Conservation (phyloP, 495 filamentous ascomycete species). For the Xylaria flabelliformis region DNA sequence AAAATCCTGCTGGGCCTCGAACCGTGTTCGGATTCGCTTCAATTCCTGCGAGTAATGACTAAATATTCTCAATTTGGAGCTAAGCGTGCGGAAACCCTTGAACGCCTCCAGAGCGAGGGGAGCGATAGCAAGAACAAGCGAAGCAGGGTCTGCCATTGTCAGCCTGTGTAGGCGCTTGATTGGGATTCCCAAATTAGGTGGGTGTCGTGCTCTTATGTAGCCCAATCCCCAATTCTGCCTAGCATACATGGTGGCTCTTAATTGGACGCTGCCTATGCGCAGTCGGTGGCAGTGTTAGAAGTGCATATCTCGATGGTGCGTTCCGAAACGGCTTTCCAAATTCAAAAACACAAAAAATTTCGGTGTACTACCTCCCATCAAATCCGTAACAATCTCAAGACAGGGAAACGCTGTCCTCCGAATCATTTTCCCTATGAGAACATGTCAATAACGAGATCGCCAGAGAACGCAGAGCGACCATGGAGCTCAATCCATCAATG, state of each 20-base stretch:
- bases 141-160: background rate
- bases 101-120: background rate
- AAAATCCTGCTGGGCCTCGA: background rate
- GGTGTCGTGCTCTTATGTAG: constrained; percentile 1
- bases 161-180: background rate
- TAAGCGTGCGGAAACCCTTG: background rate
- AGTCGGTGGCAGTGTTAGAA: background rate
- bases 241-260: background rate
- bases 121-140: background rate
- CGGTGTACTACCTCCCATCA: background rate
- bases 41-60: background rate
- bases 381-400: background rate
- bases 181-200: background rate
- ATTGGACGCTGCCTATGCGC: background rate
- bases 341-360: background rate
- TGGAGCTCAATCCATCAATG: background rate
- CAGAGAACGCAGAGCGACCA: background rate
- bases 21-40: background rate
- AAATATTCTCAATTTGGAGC: background rate
- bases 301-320: background rate
- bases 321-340: background rate
- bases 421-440: background rate
- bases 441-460: background rate
- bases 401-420: background rate
- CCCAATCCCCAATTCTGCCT: background rate